phyloP scores from a whole-genome alignment of 2,329 filamentous ascomycete genomes.

The Torrubiella hemipterigena region DNA sequence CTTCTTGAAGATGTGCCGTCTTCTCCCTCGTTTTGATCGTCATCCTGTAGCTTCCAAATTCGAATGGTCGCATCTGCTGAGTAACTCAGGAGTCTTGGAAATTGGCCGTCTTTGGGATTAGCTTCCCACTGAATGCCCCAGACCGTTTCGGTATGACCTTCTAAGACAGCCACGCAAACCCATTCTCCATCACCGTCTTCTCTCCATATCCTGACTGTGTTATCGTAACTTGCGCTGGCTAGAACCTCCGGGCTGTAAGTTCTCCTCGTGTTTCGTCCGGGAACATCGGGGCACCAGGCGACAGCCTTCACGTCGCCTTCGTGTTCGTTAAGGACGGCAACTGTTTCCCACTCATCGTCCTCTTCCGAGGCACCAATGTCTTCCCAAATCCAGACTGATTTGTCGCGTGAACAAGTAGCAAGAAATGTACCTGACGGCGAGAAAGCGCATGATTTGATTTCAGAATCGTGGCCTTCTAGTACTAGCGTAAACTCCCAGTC shows the following conservation, averaged over 20 bases:
- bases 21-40: slow-evolving; percentile 29
- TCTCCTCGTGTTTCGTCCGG: slow-evolving; percentile 30
- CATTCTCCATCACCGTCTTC: slow-evolving; percentile 86
- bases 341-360: slow-evolving; percentile 93
- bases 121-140: slow-evolving; percentile 74
- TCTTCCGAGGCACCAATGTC: slow-evolving; percentile 62
- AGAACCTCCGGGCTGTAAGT: slow-evolving; percentile 57
- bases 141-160: slow-evolving; percentile 75
- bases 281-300: slow-evolving; percentile 70
- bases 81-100: slow-evolving; percentile 62
- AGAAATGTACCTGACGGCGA: slow-evolving; percentile 64
- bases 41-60: slow-evolving; percentile 60
- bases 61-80: slow-evolving; percentile 73
- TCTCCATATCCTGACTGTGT: slow-evolving; percentile 78
- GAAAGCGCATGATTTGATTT: slow-evolving; percentile 75
- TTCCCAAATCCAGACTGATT: slow-evolving; percentile 98
- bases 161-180: slow-evolving; percentile 74
- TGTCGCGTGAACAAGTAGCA: slow-evolving; percentile 85
- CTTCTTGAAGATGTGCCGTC: slow-evolving; percentile 22
- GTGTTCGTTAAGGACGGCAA: slow-evolving; percentile 89
- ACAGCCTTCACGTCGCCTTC: slow-evolving; percentile 92
- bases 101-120: slow-evolving; percentile 24
- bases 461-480: slow-evolving; percentile 87
- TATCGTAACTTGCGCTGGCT: slow-evolving; percentile 87
- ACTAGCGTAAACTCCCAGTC: slow-evolving; percentile 92